These are phyloP conservation scores for Periconia sp. DNA, from an alignment of 2,329 filamentous ascomycete genomes.

Conservation along the genomic window DNA sequence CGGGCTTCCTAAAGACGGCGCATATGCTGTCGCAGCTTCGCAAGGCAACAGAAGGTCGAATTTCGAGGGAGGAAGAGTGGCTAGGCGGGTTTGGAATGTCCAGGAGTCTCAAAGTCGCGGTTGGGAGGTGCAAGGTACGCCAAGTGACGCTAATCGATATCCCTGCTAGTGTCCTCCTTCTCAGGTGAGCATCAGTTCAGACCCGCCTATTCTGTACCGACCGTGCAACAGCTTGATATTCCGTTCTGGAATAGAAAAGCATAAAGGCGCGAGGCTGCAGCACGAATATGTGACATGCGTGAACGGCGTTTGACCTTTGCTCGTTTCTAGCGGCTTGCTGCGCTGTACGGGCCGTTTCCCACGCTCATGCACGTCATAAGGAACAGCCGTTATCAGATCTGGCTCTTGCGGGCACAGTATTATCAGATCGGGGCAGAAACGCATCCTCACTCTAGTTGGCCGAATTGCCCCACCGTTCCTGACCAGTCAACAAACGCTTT, in stretches of 20 bases:
- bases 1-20: slow-evolving; percentile 29
- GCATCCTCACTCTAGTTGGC: not conserved
- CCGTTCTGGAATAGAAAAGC: no score
- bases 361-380: slow-evolving; percentile 24
- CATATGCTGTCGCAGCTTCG: slow-evolving; percentile 18
- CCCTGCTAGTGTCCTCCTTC: slow-evolving; percentile 8
- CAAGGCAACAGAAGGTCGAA: slow-evolving; percentile 2
- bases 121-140: slow-evolving; percentile 28
- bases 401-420: slow-evolving; percentile 1
- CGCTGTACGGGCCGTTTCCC: no score
- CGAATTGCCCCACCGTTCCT: no score
- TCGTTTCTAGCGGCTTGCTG: no score
- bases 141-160: slow-evolving; percentile 20
- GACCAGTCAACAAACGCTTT: no score
- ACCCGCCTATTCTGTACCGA: not conserved
- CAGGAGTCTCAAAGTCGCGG: slow-evolving; percentile 23
- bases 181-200: slow-evolving; percentile 27
- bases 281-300: not conserved
- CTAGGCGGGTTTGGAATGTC: slow-evolving; percentile 23
- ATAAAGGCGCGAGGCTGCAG: no score
- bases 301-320: not conserved
- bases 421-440: slow-evolving; percentile 10
- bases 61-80: slow-evolving; percentile 15
- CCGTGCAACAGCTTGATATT: no score
- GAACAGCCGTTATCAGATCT: slow-evolving; percentile 14